These are phyloP conservation scores for Colletotrichum sansevieriae DNA, from an alignment of 2,329 filamentous ascomycete genomes.

Conservation along the genomic window DNA sequence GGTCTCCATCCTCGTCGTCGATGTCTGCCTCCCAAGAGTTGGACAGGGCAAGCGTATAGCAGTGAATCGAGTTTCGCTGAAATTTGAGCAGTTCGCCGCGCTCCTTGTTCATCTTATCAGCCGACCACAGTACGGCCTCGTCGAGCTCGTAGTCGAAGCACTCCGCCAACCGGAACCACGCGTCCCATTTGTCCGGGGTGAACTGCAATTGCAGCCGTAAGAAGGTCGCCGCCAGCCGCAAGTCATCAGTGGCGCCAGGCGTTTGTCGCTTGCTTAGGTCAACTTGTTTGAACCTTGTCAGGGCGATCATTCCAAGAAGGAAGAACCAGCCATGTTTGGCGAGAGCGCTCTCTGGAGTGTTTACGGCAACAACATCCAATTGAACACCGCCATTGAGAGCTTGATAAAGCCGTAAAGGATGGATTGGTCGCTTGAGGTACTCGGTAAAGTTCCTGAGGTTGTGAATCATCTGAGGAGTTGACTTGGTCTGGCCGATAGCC, in stretches of 20 bases:
- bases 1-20: slow-evolving; percentile 62
- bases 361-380: slow-evolving; percentile 78
- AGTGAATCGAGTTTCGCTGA: slow-evolving; percentile 86
- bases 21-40: slow-evolving; percentile 63
- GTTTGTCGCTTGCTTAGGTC: slow-evolving; percentile 81
- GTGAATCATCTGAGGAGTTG: slow-evolving; percentile 83
- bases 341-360: slow-evolving; percentile 76
- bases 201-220: slow-evolving; percentile 87
- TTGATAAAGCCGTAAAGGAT: slow-evolving; percentile 82
- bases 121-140: slow-evolving; percentile 88
- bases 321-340: slow-evolving; percentile 93
- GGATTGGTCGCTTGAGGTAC: slow-evolving; percentile 86
- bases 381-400: slow-evolving; percentile 84
- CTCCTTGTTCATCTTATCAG: slow-evolving; percentile 91
- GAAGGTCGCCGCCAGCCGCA: slow-evolving; percentile 84
- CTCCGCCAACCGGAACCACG: slow-evolving; percentile 90
- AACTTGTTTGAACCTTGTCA: slow-evolving; percentile 83
- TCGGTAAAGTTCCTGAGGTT: slow-evolving; percentile 87
- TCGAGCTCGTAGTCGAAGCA: slow-evolving; percentile 90
- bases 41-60: slow-evolving; percentile 74
- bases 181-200: slow-evolving; percentile 85
- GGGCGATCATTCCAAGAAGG: slow-evolving; percentile 86
- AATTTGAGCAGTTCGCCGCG: slow-evolving; percentile 79
- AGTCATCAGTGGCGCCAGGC: slow-evolving; percentile 83
- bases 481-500: slow-evolving; percentile 83